A percentile compares a stretch with the other conserved stretches of the same genome.
Conservation (phyloP, 805 yeast species). For the Candida loeiensis region DNA sequence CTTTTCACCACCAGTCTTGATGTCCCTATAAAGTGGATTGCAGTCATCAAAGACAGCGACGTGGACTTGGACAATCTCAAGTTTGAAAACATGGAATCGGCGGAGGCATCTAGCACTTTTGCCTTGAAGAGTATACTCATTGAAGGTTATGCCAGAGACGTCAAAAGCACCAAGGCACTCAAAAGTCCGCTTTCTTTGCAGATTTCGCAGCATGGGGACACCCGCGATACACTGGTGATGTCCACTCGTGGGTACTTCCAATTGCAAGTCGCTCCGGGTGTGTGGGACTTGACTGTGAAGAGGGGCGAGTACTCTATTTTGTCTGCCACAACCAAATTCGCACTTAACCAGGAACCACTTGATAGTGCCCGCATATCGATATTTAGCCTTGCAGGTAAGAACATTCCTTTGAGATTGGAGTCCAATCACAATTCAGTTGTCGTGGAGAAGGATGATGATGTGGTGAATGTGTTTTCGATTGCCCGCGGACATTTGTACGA, state of each 20-base stretch:
- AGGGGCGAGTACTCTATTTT: slow-evolving; percentile 29
- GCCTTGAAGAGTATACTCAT: slow-evolving; percentile 53
- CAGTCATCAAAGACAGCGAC: slow-evolving; percentile 44
- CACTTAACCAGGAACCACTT: slow-evolving; percentile 25
- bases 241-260: slow-evolving; percentile 82
- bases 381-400: slow-evolving; percentile 14
- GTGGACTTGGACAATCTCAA: slow-evolving; percentile 63
- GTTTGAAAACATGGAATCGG: slow-evolving; percentile 35
- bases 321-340: slow-evolving; percentile 39
- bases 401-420: slow-evolving; percentile 43
- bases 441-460: slow-evolving; percentile 12
- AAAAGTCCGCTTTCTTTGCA: slow-evolving; percentile 48
- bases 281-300: slow-evolving; percentile 53
- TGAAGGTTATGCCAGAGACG: slow-evolving; percentile 66
- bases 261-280: slow-evolving; percentile 68
- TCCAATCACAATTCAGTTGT: slow-evolving; percentile 23
- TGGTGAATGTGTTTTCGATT: slow-evolving; percentile 71
- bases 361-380: not conserved
- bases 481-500: slow-evolving; percentile 84
- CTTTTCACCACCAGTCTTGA: slow-evolving; percentile 56
- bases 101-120: slow-evolving; percentile 43
- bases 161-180: slow-evolving; percentile 35
- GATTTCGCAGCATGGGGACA: slow-evolving; percentile 17
- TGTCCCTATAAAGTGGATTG: slow-evolving; percentile 67
- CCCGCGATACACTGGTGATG: slow-evolving; percentile 70